phyloP scores from a whole-genome alignment of 1,139 yeast species.

The Candida sp. region DNA sequence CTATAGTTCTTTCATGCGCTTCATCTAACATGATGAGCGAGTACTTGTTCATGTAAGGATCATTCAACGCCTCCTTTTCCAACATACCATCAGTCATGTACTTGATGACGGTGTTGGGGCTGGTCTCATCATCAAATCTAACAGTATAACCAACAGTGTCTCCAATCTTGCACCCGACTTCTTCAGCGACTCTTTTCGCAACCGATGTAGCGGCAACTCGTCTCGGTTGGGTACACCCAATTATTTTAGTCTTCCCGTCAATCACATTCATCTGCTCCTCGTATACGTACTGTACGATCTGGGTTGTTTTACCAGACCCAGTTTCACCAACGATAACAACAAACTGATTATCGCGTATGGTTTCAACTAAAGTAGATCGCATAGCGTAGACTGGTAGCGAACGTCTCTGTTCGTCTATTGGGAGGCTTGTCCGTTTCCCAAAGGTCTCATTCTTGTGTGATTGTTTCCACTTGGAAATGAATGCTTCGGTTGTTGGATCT shows the following conservation, averaged over 20 bases:
- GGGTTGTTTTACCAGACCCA: conserved; percentile 98
- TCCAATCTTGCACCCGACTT: conserved; percentile 90
- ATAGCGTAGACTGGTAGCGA: conserved; percentile 95
- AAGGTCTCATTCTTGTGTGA: conserved; percentile 44
- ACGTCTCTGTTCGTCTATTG: conserved; percentile 70
- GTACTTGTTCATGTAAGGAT: conserved; percentile 78
- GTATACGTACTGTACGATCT: conserved; percentile 93
- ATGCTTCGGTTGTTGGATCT: conserved; percentile 15
- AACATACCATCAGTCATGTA: conserved; percentile 99
- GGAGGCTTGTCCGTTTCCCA: conserved; percentile 57
- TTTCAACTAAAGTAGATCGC: conserved; percentile 81
- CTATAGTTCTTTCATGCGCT: conserved; percentile 97
- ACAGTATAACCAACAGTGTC: conserved; percentile 93
- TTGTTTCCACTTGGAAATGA: conserved; percentile 54
- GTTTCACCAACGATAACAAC: conserved; percentile 99
- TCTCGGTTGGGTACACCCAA: conserved; percentile 98
- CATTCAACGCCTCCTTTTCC: conserved; percentile 97
- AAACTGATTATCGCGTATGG: conserved; percentile 87
- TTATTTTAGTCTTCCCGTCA: conserved; percentile 63
- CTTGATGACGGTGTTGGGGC: conserved; percentile 76
- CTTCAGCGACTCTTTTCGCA: conserved; percentile 95
- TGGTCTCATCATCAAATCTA: conserved; percentile 91
- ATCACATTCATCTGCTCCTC: conserved; percentile 77
- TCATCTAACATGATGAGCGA: conserved; percentile 95
- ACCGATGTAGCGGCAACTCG: conserved; percentile 99